Conservation (phyloP, 768 basidiomycete genomes). For the Rhodotorula diobovata region DNA sequence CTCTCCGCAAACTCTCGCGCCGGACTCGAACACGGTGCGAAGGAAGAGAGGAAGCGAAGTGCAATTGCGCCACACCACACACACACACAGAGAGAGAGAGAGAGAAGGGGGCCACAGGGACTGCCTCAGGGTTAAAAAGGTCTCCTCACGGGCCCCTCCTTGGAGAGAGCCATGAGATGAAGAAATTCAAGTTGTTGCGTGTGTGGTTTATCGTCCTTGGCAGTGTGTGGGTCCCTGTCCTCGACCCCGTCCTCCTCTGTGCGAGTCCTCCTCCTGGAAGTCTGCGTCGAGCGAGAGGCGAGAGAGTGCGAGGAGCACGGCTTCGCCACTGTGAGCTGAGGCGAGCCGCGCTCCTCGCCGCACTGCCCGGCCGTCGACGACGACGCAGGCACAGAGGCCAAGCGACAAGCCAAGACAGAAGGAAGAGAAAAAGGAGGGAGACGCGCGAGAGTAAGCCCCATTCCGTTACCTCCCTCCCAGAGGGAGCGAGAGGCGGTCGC, state of each 20-base stretch:
- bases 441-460: slow-evolving; percentile 38
- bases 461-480: slow-evolving; percentile 25
- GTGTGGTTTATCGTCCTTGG: slow-evolving; percentile 14
- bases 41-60: not conserved
- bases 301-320: not conserved
- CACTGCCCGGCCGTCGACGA: too few relatives aligned
- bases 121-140: slow-evolving; percentile 39
- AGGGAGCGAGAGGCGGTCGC: slow-evolving; percentile 19
- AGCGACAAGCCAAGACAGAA: not conserved
- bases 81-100: not conserved
- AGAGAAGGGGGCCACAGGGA: not conserved
- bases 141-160: not conserved
- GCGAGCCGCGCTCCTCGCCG: slow-evolving; percentile 2
- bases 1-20: too few relatives aligned
- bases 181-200: slow-evolving; percentile 32
- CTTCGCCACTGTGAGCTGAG: slow-evolving; percentile 6
- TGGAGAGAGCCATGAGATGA: slow-evolving; percentile 8
- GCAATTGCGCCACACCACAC: not conserved
- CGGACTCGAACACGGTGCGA: too few relatives aligned
- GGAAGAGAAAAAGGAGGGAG: slow-evolving; percentile 15
- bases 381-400: not conserved
- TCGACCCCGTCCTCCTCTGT: not conserved
- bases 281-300: not conserved
- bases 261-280: not conserved
- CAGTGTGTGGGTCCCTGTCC: not conserved